Base-by-base conservation (phyloP, 1,284 basidiomycete genomes). In the Cutaneotrichosporon curvatum region DNA sequence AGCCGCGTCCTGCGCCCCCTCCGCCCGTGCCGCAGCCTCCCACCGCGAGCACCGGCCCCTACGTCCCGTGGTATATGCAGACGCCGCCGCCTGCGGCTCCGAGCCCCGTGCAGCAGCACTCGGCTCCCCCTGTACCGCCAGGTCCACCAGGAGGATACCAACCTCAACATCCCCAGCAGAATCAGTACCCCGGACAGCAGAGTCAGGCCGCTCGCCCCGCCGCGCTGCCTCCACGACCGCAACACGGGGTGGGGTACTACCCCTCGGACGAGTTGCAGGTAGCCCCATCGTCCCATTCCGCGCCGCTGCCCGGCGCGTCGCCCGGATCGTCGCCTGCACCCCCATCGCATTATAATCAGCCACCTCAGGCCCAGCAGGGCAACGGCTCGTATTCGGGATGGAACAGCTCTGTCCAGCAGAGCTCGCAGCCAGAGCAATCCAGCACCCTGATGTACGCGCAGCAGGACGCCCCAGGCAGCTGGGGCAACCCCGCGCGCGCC, bases 1-100 rank as follows among this genome's bases (percentile, higher is more conserved):
- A 28, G 25, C 25, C 25, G 25, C 25, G 8, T 7, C 25, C 25
- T 28, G n/a, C n/a, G 38, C 34, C 39, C 4, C 39, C 42, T 12
- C 45, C 45, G 4, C 39, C 47, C 16, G 37, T 31, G n/a, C 23
- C 49, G 8, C 37, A 39, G 35, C 23, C 40, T 14, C 47, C 46
- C 11, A 28, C 46, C 34, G 56, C 50, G 12, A 49, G 35, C 19
- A 42, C 55, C 2, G 53, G 57, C 19, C 53, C 57, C 3, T 67
- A 67, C 37, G 65, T 68, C 3, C 67, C 67, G 0, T 70, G 67
- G 67, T 61, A 65, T 46, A 64, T 65, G 54, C 67, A 70, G 48
- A 68, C 66, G 1, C 62, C 47, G 42, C 48, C 40, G 33, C 45
- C 32, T 6, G 40, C 47, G 4, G 37, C 41, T 33, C 44, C 58